Percentiles rank a stretch among this genome's conserved stretches.
Conservation (phyloP, 805 yeast genomes). For the Maudiozyma turicensis region DNA sequence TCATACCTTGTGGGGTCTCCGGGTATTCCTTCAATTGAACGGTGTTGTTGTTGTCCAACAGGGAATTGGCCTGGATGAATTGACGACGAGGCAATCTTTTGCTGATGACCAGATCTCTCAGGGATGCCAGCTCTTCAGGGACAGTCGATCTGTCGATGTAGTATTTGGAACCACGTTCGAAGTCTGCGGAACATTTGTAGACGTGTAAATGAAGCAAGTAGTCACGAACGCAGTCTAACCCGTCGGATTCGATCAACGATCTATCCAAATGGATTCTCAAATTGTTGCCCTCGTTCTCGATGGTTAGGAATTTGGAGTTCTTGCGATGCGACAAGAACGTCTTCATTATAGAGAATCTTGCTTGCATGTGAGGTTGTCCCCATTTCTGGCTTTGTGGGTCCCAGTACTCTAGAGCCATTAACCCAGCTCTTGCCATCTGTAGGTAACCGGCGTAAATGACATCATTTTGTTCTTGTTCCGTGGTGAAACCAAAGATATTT, state of each 20-base stretch:
- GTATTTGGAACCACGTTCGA: conserved; percentile 49
- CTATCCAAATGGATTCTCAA: conserved; percentile 51
- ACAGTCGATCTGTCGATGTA: conserved; percentile 64
- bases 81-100: conserved; percentile 80
- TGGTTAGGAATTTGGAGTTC: conserved; percentile 45
- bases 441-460: conserved; percentile 59
- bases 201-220: conserved; percentile 66
- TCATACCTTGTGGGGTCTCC: conserved; percentile 66
- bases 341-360: conserved; percentile 77
- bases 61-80: conserved; percentile 73
- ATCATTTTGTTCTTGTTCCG: conserved; percentile 49
- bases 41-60: conserved; percentile 19
- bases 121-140: conserved; percentile 49
- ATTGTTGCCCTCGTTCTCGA: conserved; percentile 46
- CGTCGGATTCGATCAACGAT: conserved; percentile 53
- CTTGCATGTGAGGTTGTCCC: conserved; percentile 96
- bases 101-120: conserved; percentile 55
- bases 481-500: conserved; percentile 60
- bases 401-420: conserved; percentile 76
- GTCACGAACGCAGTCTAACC: conserved; percentile 64
- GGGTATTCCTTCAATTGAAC: conserved; percentile 57
- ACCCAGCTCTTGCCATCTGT: conserved; percentile 83
- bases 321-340: conserved; percentile 49
- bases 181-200: conserved; percentile 71
- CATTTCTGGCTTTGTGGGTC: conserved; percentile 73